Evolutionary conservation across 257 asterid genomes (phyloP).

Genomic region (Lithospermum erythrorhizon): DNA sequence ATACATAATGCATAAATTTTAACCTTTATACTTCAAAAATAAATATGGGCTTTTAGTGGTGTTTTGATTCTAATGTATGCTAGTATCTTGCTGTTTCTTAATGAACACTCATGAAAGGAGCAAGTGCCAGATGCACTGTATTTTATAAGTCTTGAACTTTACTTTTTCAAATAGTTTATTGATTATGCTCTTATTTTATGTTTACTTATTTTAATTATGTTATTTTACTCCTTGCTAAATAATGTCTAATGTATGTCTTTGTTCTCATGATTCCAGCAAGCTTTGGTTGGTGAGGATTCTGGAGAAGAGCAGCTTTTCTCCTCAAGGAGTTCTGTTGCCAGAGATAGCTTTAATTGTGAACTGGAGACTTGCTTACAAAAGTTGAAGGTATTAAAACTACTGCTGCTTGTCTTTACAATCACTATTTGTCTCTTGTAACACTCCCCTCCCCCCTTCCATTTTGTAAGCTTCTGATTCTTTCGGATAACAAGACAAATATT

Average conservation of each 20-base stretch:
- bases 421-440: background rate
- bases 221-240: background rate
- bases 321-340: slow-evolving; percentile 35
- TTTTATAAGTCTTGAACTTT: background rate
- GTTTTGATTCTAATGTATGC: no score
- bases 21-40: no score
- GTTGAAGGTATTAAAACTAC: slow-evolving; percentile 48
- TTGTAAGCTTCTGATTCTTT: no score
- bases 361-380: slow-evolving; percentile 57
- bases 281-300: slow-evolving; percentile 95
- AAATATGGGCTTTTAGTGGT: no score
- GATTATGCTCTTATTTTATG: background rate
- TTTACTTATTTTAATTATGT: background rate
- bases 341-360: slow-evolving; percentile 51
- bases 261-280: slow-evolving; percentile 56
- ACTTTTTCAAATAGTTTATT: background rate
- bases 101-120: background rate
- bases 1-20: no score
- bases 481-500: no score
- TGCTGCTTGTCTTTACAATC: slow-evolving; percentile 3
- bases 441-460: no score
- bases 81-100: no score
- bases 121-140: background rate
- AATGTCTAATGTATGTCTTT: slow-evolving; percentile 9
- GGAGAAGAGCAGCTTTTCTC: slow-evolving; percentile 84